A percentile compares a stretch with the other conserved stretches of the same genome.
These are phyloP conservation scores for Podila epicladia DNA, from an alignment of 192 early-diverging fungal species.

Conservation along the genomic window DNA sequence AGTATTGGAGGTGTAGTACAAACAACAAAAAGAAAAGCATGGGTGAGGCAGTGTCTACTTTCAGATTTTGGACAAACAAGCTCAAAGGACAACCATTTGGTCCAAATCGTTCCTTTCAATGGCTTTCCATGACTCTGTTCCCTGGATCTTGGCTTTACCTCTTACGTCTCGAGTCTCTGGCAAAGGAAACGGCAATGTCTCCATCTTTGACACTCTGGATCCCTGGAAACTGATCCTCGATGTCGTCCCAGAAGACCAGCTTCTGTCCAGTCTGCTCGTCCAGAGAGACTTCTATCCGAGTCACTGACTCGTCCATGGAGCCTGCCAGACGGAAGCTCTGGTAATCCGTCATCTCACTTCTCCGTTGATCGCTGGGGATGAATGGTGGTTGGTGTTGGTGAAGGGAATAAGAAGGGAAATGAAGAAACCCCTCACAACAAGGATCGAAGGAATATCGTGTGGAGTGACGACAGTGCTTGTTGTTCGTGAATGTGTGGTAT, in stretches of 20 bases:
- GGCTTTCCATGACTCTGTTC: too few species aligned
- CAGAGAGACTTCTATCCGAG: background rate
- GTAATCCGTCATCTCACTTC: background rate
- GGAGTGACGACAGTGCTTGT: background rate
- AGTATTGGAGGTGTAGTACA: background rate
- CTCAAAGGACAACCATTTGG: too few species aligned
- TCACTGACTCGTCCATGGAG: background rate
- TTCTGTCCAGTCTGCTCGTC: background rate
- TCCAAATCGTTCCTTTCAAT: too few species aligned
- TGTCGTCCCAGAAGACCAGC: slow-evolving; percentile 5
- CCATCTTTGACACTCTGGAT: background rate
- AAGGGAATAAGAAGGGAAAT: background rate
- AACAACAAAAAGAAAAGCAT: background rate
- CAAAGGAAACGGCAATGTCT: slow-evolving; percentile 6
- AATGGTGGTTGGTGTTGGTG: background rate
- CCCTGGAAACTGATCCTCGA: slow-evolving; percentile 3
- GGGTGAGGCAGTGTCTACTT: too few species aligned
- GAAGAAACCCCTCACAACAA: background rate
- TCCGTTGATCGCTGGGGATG: background rate
- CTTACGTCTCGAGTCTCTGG: background rate
- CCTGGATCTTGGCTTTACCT: background rate
- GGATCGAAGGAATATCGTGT: background rate
- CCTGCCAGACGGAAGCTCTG: background rate
- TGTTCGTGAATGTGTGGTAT: background rate
- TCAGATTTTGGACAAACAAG: too few species aligned